Evolutionary conservation across 169 alveolate species (phyloP).

Genomic region (Cryptosporidium xiaoi): DNA sequence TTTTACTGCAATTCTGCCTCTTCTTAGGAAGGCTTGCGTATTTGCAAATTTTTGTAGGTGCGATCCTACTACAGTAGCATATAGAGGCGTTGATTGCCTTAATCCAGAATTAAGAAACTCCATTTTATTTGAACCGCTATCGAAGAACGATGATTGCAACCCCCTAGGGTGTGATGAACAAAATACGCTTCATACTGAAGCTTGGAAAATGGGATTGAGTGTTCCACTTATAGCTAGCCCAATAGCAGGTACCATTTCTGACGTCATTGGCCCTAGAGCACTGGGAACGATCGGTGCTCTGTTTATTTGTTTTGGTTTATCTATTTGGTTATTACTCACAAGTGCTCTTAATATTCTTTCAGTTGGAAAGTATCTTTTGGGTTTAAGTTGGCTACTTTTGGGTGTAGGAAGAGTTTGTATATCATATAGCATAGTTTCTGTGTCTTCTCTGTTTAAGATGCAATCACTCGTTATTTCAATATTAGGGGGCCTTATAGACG

Average conservation of each 20-base stretch:
- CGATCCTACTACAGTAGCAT: slow-evolving; percentile 47
- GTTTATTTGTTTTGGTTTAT: slow-evolving; percentile 37
- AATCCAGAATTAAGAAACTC: slow-evolving; percentile 23
- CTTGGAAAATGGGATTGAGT: slow-evolving; percentile 70
- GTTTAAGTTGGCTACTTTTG: slow-evolving; percentile 61
- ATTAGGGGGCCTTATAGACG: slow-evolving; percentile 66
- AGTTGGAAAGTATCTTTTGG: slow-evolving; percentile 20
- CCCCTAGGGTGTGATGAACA: slow-evolving; percentile 61
- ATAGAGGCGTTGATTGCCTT: slow-evolving; percentile 47
- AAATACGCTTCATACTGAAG: slow-evolving; percentile 20
- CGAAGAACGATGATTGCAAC: slow-evolving; percentile 24
- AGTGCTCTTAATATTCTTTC: slow-evolving; percentile 21
- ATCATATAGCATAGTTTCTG: slow-evolving; percentile 69
- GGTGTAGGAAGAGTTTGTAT: slow-evolving; percentile 74
- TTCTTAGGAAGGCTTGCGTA: slow-evolving; percentile 54
- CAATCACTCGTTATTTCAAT: slow-evolving; percentile 68
- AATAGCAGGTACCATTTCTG: slow-evolving; percentile 71
- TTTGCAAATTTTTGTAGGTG: slow-evolving; percentile 63
- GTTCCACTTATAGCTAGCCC: slow-evolving; percentile 60
- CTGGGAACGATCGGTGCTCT: slow-evolving; percentile 41
- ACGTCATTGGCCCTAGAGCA: slow-evolving; percentile 68
- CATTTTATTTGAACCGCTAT: slow-evolving; percentile 38
- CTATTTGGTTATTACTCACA: slow-evolving; percentile 42
- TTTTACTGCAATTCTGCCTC: slow-evolving; percentile 69
- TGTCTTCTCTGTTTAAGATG: slow-evolving; percentile 63